A percentile compares a stretch with the other conserved stretches of the same genome.
These are phyloP conservation scores for Parascedosporium putredinis DNA, from an alignment of 2,329 filamentous ascomycete species.

Conservation along the genomic window DNA sequence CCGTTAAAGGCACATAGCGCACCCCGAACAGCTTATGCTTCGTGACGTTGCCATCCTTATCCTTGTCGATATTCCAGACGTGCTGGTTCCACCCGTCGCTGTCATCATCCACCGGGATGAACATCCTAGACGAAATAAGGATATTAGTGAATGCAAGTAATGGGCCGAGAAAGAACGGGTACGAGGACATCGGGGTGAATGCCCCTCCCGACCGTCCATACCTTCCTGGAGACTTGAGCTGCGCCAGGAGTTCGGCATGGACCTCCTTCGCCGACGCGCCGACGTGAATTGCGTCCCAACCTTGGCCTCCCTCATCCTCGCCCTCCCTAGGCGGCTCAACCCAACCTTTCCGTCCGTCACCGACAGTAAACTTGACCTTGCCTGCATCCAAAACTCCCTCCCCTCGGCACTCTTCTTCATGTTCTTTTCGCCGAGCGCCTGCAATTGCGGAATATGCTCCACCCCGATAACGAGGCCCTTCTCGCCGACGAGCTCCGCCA, in stretches of 20 bases:
- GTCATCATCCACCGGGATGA: constrained; percentile 62
- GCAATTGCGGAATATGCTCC: constrained; percentile 60
- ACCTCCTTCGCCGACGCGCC: constrained; percentile 72
- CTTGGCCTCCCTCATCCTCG: constrained; percentile 35
- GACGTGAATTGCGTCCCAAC: constrained; percentile 92
- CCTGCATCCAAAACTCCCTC: constrained; percentile 49
- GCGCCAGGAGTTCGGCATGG: constrained; percentile 62
- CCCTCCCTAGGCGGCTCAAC: constrained; percentile 32
- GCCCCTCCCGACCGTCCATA: no score
- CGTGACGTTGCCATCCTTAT: constrained; percentile 48
- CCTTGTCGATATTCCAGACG: constrained; percentile 68
- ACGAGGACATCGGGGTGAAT: no score
- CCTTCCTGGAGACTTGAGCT: constrained; percentile 68
- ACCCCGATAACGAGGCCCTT: constrained; percentile 53
- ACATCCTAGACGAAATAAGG: constrained; percentile 39
- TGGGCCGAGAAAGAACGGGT: no score
- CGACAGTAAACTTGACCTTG: constrained; percentile 60
- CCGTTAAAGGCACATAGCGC: constrained; percentile 66
- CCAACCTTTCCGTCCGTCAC: constrained; percentile 63
- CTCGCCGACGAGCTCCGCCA: constrained; percentile 64
- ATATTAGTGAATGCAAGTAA: neutral
- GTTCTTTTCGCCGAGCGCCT: constrained; percentile 52
- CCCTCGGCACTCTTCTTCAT: constrained; percentile 55
- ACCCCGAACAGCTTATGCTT: constrained; percentile 59
- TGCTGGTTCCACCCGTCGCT: constrained; percentile 41